phyloP scores from a whole-genome alignment of 345 rosid genomes.

The Aquilaria malaccensis region DNA sequence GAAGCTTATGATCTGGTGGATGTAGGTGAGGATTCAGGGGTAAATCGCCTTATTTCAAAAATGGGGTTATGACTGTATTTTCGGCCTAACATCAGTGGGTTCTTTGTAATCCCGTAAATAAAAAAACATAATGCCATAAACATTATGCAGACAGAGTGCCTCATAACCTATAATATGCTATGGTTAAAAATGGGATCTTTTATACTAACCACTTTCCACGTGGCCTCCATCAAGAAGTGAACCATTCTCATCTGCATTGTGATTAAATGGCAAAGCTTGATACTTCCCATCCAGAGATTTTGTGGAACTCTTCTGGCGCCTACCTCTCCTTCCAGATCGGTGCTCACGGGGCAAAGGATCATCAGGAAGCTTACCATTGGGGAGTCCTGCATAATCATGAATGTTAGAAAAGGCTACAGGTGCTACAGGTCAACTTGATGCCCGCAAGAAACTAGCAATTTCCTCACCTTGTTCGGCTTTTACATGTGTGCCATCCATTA shows the following conservation, averaged over 20 bases:
- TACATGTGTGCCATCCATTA: constrained; percentile 14
- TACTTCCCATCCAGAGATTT: constrained; percentile 46
- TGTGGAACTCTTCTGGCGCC: constrained; percentile 65
- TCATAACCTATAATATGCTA: no score
- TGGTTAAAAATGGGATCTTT: neutral
- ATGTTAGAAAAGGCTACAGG: constrained; percentile 10
- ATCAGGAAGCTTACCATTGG: constrained; percentile 33
- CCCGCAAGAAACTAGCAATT: constrained; percentile 6
- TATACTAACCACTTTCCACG: constrained; percentile 30
- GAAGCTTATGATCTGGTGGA: no score
- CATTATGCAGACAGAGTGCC: neutral
- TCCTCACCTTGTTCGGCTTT: constrained; percentile 46
- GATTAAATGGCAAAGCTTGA: constrained; percentile 30
- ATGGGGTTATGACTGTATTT: no score
- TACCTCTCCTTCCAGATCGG: constrained; percentile 57
- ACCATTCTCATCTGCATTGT: constrained; percentile 13
- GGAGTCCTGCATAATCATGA: constrained; percentile 29
- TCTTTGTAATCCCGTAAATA: no score
- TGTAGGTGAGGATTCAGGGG: no score
- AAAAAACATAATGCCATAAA: neutral
- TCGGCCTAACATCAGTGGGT: no score
- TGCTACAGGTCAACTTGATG: neutral
- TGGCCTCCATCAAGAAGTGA: constrained; percentile 21
- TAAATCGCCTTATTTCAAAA: no score
- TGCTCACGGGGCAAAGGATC: constrained; percentile 41